Percentiles rank a stretch among this genome's conserved stretches.
Evolutionary conservation across 1,284 basidiomycete species (phyloP).

Genomic region (Pseudomicrostroma phylloplanum): DNA sequence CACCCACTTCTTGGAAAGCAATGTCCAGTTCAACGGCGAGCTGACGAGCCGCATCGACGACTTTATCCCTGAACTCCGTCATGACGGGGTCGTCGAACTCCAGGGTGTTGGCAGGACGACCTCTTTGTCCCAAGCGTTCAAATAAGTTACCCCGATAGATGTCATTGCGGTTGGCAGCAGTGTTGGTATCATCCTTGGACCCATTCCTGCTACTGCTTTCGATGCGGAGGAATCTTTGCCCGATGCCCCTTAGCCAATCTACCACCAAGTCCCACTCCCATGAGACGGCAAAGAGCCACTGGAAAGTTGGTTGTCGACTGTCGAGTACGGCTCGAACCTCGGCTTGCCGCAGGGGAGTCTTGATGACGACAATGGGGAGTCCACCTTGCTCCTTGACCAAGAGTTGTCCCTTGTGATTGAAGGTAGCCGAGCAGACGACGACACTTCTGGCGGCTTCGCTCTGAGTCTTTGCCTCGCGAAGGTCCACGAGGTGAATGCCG

Average conservation of each 20-base stretch:
- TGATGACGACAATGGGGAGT: constrained; percentile 55
- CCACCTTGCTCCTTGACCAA: constrained; percentile 56
- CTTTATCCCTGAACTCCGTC: constrained; percentile 53
- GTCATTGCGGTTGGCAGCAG: background rate
- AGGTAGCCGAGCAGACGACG: constrained; percentile 55
- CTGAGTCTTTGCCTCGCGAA: constrained; percentile 50
- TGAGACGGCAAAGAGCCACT: constrained; percentile 56
- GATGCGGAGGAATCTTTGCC: background rate
- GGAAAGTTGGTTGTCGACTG: constrained; percentile 54
- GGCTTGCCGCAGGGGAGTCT: constrained; percentile 53
- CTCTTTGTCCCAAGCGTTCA: constrained; percentile 5
- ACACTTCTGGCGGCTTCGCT: constrained; percentile 54
- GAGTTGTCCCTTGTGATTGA: constrained; percentile 55
- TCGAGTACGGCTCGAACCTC: constrained; percentile 54
- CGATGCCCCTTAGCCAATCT: constrained; percentile 53
- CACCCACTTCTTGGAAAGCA: constrained; percentile 59
- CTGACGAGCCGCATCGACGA: constrained; percentile 54
- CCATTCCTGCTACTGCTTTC: background rate
- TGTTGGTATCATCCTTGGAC: background rate
- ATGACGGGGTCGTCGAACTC: constrained; percentile 27
- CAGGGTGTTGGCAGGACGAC: constrained; percentile 25
- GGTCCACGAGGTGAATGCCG: constrained; percentile 52
- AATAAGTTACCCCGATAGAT: background rate
- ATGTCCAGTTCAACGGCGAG: constrained; percentile 54
- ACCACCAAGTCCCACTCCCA: constrained; percentile 56